phyloP scores from a whole-genome alignment of 805 yeast species.

The Barnettozyma botsteinii region DNA sequence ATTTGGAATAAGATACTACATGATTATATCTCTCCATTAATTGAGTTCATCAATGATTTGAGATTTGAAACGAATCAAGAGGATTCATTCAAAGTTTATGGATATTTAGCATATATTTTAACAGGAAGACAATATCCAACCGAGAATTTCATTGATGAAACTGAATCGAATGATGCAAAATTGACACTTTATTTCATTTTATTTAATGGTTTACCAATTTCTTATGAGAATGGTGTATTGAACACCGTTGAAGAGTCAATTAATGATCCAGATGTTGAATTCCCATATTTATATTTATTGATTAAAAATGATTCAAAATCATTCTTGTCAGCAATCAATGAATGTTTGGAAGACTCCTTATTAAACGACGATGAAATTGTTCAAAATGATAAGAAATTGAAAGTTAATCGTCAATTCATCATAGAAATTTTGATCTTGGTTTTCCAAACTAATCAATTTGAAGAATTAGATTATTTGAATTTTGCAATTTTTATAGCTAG shows the following conservation, averaged over 20 bases:
- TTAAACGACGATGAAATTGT: conserved; percentile 55
- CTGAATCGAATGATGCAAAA: conserved; percentile 39
- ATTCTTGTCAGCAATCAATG: conserved; percentile 65
- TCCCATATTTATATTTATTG: conserved; percentile 62
- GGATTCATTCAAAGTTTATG: conserved; percentile 35
- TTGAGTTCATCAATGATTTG: conserved; percentile 45
- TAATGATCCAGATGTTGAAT: conserved; percentile 33
- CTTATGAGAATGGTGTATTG: conserved; percentile 17
- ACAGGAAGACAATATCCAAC: conserved; percentile 83
- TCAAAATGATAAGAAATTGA: conserved; percentile 19
- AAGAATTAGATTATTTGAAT: conserved; percentile 26
- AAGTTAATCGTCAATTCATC: conserved; percentile 69
- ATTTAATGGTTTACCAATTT: conserved; percentile 49
- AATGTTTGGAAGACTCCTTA: conserved; percentile 74
- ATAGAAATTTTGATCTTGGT: conserved; percentile 65
- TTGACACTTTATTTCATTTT: conserved; percentile 46
- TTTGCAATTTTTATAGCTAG: conserved; percentile 70
- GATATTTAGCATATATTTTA: conserved; percentile 61
- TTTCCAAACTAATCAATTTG: conserved; percentile 34
- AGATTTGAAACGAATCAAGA: background rate
- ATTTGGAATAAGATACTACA: conserved; percentile 65
- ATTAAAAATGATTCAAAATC: conserved; percentile 51
- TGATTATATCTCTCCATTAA: conserved; percentile 69
- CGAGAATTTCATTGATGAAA: conserved; percentile 38
- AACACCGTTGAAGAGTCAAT: conserved; percentile 27